These are phyloP conservation scores for Suhomyces ambrosiae DNA, from an alignment of 1,139 yeast species.

Conservation along the genomic window DNA sequence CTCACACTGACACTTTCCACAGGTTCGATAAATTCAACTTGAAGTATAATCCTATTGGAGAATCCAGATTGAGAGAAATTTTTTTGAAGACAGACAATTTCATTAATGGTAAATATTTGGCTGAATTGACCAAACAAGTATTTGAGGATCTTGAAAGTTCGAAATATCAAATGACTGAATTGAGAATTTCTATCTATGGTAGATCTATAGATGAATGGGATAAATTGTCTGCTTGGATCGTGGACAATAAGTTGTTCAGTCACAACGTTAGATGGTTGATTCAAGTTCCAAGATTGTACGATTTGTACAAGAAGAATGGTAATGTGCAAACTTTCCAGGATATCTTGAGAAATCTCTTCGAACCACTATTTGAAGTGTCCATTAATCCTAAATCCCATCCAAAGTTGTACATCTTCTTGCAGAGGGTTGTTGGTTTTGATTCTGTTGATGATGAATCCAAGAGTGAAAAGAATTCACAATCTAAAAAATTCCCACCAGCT, in stretches of 20 bases:
- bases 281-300: slow-evolving; percentile 92
- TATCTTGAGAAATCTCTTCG: slow-evolving; percentile 73
- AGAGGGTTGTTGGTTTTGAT: slow-evolving; percentile 95
- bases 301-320: slow-evolving; percentile 78
- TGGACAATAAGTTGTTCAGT: slow-evolving; percentile 87
- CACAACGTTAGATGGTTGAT: slow-evolving; percentile 97
- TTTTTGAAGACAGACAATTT: slow-evolving; percentile 94
- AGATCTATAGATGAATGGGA: slow-evolving; percentile 92
- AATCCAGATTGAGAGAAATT: slow-evolving; percentile 92
- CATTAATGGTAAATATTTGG: slow-evolving; percentile 83
- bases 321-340: slow-evolving; percentile 74
- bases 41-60: slow-evolving; percentile 98
- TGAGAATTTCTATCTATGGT: slow-evolving; percentile 93
- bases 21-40: slow-evolving; percentile 96
- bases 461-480: slow-evolving; percentile 73
- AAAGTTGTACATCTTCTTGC: slow-evolving; percentile 81
- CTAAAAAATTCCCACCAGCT: slow-evolving; percentile 79
- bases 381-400: slow-evolving; percentile 84
- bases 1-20: slow-evolving; percentile 97
- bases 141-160: slow-evolving; percentile 90
- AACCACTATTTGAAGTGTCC: slow-evolving; percentile 92
- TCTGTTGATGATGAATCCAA: slow-evolving; percentile 98
- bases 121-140: slow-evolving; percentile 92
- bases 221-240: slow-evolving; percentile 90
- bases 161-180: slow-evolving; percentile 96